Conservation (phyloP, 2,329 filamentous ascomycete genomes). For the Neopestalotiopsis rosae region DNA sequence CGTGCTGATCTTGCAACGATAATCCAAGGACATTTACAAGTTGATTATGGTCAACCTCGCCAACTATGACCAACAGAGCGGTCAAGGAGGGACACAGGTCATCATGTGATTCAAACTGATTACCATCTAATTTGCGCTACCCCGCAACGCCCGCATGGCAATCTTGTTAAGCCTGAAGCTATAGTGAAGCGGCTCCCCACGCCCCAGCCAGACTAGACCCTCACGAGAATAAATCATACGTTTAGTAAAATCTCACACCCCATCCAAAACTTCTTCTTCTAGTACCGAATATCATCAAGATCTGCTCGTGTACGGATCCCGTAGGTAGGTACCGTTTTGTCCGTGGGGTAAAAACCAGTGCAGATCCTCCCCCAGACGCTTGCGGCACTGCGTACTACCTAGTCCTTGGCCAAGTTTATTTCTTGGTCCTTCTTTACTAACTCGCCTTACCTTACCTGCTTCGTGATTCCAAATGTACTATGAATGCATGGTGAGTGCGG, state of each 20-base stretch:
- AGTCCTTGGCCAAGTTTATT: background rate
- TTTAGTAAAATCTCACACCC: no score
- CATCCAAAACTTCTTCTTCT: no score
- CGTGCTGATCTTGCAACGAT: background rate
- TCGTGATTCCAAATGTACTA: constrained; percentile 3
- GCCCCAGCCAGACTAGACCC: background rate
- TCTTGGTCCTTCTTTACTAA: background rate
- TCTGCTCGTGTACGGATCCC: no score
- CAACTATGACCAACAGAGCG: no score
- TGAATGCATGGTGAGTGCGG: background rate
- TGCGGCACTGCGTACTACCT: background rate
- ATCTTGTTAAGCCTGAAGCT: background rate
- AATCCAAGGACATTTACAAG: no score
- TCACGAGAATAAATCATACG: background rate
- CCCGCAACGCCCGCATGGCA: background rate
- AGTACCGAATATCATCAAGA: no score
- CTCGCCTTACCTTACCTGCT: background rate
- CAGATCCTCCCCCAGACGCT: no score
- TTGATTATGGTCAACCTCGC: no score
- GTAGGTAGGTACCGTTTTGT: no score
- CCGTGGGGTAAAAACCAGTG: no score
- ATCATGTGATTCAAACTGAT: background rate
- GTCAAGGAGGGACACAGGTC: background rate
- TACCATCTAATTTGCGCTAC: background rate
- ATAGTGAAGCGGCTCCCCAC: background rate